These are phyloP conservation scores for Adiantum capillusveneris DNA, from an alignment of 75 land plant species.

Conservation along the genomic window DNA sequence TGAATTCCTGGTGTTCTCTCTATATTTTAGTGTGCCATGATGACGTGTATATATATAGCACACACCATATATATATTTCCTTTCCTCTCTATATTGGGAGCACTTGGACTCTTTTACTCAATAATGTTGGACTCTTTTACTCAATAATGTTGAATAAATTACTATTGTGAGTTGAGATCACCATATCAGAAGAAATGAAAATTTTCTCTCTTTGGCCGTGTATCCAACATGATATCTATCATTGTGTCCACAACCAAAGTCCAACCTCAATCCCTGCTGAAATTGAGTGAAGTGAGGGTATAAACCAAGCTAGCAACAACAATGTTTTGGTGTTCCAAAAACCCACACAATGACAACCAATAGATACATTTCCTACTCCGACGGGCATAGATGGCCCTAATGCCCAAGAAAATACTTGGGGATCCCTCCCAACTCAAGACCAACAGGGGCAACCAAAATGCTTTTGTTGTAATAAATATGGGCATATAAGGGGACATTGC, in stretches of 20 bases:
- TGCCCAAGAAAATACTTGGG: background rate
- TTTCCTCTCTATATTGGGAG: too few species aligned
- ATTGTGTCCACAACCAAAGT: background rate
- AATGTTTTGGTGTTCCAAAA: background rate
- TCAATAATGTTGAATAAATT: background rate
- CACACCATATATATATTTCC: too few species aligned
- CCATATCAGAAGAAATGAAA: constrained; percentile 1
- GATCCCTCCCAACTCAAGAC: background rate
- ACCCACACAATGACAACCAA: background rate
- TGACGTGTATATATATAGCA: too few species aligned
- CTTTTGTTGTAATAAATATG: too few species aligned
- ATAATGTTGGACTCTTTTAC: too few species aligned
- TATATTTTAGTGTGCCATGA: too few species aligned
- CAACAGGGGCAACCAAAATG: background rate
- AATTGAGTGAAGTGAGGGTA: background rate
- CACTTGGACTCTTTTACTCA: too few species aligned
- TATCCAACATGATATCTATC: background rate
- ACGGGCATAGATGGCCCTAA: background rate
- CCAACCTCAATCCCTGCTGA: background rate
- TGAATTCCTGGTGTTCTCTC: too few species aligned
- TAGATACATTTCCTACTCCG: background rate
- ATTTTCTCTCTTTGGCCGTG: background rate
- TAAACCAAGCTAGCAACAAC: background rate
- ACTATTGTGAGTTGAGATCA: background rate
- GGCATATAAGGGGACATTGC: background rate